Conservation (phyloP, 805 yeast species). For the Ascoidea rubescens region DNA sequence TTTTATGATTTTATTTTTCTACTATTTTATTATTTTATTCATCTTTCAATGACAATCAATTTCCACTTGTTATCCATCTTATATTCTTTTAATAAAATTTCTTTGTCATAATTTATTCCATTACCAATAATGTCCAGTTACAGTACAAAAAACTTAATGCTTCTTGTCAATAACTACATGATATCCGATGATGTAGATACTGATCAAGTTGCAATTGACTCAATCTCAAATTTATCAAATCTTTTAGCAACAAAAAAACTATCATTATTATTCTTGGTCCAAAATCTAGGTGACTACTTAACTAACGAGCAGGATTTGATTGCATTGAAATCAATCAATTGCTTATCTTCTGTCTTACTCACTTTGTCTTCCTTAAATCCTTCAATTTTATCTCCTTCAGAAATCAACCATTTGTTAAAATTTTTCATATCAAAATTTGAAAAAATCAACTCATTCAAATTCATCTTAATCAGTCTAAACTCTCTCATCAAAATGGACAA, state of each 20-base stretch:
- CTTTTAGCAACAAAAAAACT: slow-evolving; percentile 14
- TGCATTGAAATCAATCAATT: slow-evolving; percentile 25
- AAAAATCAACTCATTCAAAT: slow-evolving; percentile 40
- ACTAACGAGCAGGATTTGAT: slow-evolving; percentile 31
- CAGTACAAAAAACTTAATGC: background rate
- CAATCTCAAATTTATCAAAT: background rate
- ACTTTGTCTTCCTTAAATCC: slow-evolving; percentile 13
- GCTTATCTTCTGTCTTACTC: slow-evolving; percentile 25
- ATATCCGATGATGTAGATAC: background rate
- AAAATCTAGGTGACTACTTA: slow-evolving; percentile 29
- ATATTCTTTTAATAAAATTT: too few species aligned
- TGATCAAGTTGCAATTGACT: background rate
- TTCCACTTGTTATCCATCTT: too few species aligned
- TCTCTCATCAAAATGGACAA: slow-evolving; percentile 39
- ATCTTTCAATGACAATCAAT: too few species aligned
- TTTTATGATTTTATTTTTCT: too few species aligned
- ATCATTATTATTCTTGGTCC: slow-evolving; percentile 29
- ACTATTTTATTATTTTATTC: too few species aligned
- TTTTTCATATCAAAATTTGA: slow-evolving; percentile 57
- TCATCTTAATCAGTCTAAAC: slow-evolving; percentile 38
- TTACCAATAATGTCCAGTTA: too few species aligned
- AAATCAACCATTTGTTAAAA: slow-evolving; percentile 32
- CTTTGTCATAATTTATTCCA: too few species aligned
- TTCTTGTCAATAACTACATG: background rate
- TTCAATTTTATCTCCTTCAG: slow-evolving; percentile 22